Evolutionary conservation across 75 land plant species (phyloP).

Genomic region (Larix kaempferi): DNA sequence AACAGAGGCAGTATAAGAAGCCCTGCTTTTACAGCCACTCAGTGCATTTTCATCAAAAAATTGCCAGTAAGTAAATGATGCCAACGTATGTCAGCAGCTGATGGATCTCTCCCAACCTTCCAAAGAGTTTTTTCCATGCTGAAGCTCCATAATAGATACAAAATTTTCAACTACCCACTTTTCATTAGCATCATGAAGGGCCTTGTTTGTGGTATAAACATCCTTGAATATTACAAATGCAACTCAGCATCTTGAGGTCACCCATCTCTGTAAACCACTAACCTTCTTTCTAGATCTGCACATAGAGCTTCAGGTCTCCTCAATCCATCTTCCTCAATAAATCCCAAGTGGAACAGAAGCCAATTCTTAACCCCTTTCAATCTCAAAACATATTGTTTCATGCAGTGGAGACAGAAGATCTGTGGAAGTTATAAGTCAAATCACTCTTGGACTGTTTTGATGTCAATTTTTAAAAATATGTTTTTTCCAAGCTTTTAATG

Average conservation of each 20-base stretch:
- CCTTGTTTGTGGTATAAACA: constrained; percentile 72
- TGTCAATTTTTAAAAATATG: too few relatives aligned
- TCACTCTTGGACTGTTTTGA: too few relatives aligned
- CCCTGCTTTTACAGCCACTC: too few relatives aligned
- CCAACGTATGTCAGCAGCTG: constrained; percentile 69
- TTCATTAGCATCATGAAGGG: constrained; percentile 64
- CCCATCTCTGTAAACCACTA: constrained; percentile 62
- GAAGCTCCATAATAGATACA: constrained; percentile 64
- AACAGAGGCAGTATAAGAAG: constrained; percentile 52
- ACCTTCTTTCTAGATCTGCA: constrained; percentile 39
- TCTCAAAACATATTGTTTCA: too few relatives aligned
- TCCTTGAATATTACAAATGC: constrained; percentile 89
- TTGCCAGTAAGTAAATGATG: constrained; percentile 63
- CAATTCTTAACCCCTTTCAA: constrained; percentile 22
- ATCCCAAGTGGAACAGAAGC: constrained; percentile 29
- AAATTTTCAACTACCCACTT: constrained; percentile 51
- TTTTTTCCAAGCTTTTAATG: too few relatives aligned
- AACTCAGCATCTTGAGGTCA: constrained; percentile 74
- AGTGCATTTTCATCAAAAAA: too few relatives aligned
- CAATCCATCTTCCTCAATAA: constrained; percentile 62
- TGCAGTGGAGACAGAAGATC: too few relatives aligned
- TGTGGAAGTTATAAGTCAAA: too few relatives aligned
- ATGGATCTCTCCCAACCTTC: too few relatives aligned
- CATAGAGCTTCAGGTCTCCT: constrained; percentile 43
- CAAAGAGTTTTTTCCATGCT: constrained; percentile 46